Conservation (phyloP, 768 basidiomycete genomes). For the Kwoniella pini region DNA sequence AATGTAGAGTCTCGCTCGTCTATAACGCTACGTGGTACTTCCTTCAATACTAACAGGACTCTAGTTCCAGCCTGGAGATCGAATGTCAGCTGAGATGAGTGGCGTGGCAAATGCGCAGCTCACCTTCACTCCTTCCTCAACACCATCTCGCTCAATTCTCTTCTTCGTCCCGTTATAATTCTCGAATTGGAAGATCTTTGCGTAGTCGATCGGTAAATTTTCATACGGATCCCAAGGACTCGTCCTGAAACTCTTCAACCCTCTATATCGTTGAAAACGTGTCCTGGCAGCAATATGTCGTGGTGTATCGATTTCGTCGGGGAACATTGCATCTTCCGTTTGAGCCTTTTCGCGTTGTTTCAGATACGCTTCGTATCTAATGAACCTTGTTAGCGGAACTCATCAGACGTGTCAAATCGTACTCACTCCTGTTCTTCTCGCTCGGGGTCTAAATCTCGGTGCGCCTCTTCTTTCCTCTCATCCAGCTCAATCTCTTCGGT, state of each 20-base stretch:
- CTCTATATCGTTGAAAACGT: slow-evolving; percentile 89
- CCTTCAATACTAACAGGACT: slow-evolving; percentile 73
- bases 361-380: slow-evolving; percentile 53
- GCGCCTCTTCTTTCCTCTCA: slow-evolving; percentile 59
- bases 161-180: slow-evolving; percentile 81
- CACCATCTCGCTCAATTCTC: slow-evolving; percentile 61
- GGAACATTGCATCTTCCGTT: slow-evolving; percentile 82
- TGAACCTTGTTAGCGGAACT: slow-evolving; percentile 52
- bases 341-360: slow-evolving; percentile 56
- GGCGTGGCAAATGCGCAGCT: slow-evolving; percentile 31
- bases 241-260: slow-evolving; percentile 86
- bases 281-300: slow-evolving; percentile 73
- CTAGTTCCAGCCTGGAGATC: slow-evolving; percentile 69
- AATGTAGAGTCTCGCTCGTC: slow-evolving; percentile 49
- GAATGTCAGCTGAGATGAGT: not conserved
- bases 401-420: not conserved
- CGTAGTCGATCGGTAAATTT: slow-evolving; percentile 90
- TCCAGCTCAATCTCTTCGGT: slow-evolving; percentile 62
- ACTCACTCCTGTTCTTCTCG: slow-evolving; percentile 85
- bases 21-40: slow-evolving; percentile 69
- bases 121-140: slow-evolving; percentile 69
- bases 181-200: slow-evolving; percentile 93
- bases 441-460: slow-evolving; percentile 62
- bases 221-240: slow-evolving; percentile 98
- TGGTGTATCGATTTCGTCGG: slow-evolving; percentile 95